Base-by-base conservation (phyloP, 805 yeast species). In the Saccharomyces mikatae region DNA sequence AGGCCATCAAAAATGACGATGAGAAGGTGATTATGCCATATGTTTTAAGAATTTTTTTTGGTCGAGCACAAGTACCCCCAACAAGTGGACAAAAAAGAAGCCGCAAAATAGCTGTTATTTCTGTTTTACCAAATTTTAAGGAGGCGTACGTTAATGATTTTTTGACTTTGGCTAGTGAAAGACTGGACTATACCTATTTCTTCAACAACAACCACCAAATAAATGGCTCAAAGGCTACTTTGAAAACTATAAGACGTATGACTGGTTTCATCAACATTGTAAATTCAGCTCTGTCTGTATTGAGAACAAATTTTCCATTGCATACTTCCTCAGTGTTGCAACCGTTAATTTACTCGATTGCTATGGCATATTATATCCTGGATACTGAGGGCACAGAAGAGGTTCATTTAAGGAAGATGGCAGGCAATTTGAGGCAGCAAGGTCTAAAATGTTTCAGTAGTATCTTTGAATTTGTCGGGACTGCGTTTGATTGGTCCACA, bases 41-140 rank as follows among this genome's bases (percentile, higher is more conserved):
- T 30, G 77, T 90, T 3, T 66, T 90, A 50, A 74, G 97, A 60
- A 84, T 94, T 27, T 72, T 94, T 22, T 92, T 85, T 69, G 98
- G 98, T 8, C 78, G 96, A 54, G 89, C 90, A 8, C 95, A 89
- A 69, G 78, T 84, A 1, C 76, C 83, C 44, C 79, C 76, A 53
- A 74, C 80, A 1, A 84, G 87, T 66, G 89, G 89, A 56, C 79
- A 83, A 29, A 87, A 87, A 64, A 79, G 81, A 53, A 84, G 90
- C 31, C 79, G 87, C 59, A 86, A 89, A 58, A 78, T 76, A 61
- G 88, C 94, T 8, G 84, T 88, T 8, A 74, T 88, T 11, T 76
- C 84, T 24, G 73, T 83, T 6, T 69, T 89, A 50, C 84, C 87
- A 4, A 81, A 76, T 56, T 74, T 89, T 49, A 68, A 75, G 2